A percentile compares a stretch with the other conserved stretches of the same genome.
phyloP scores from a whole-genome alignment of 352 stramenopile genomes.

The Pythium inflatum region DNA sequence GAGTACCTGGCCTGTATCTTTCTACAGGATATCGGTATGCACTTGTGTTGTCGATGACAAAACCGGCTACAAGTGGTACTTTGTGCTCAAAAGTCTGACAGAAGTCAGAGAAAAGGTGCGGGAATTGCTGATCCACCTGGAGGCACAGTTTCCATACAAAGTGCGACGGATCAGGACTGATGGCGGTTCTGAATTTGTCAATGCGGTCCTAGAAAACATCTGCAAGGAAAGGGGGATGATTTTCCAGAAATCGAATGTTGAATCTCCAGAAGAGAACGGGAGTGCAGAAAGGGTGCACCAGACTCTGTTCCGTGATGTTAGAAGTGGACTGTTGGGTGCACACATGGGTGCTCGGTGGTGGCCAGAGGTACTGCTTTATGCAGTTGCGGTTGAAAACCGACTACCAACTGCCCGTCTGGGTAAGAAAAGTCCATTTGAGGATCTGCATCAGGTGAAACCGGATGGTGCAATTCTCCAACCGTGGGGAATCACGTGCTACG shows the following conservation, averaged over 20 bases:
- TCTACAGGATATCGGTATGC: conserved; percentile 20
- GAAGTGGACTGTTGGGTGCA: conserved; percentile 5
- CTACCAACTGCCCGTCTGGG: not conserved
- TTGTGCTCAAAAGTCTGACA: conserved; percentile 14
- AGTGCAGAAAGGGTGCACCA: conserved; percentile 15
- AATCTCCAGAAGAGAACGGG: conserved; percentile 16
- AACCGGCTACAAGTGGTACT: conserved; percentile 25
- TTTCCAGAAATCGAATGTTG: conserved; percentile 24
- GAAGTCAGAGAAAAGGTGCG: not conserved
- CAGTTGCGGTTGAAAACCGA: not conserved
- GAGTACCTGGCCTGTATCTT: conserved; percentile 7
- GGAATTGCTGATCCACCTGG: not conserved
- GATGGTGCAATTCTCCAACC: conserved; percentile 8
- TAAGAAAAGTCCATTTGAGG: conserved; percentile 10
- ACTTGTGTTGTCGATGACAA: conserved; percentile 24
- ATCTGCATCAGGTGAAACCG: not conserved
- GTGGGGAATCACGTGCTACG: conserved; percentile 13
- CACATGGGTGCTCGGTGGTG: conserved; percentile 11
- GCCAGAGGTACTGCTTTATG: conserved; percentile 1
- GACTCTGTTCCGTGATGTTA: not conserved
- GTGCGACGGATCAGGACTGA: conserved; percentile 11
- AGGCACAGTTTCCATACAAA: conserved; percentile 15
- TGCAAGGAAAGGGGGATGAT: conserved; percentile 18
- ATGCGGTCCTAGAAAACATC: conserved; percentile 1
- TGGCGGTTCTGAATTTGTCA: conserved; percentile 8